Base-by-base conservation (phyloP, 441 rosid genomes). In the Populus hybrid region DNA sequence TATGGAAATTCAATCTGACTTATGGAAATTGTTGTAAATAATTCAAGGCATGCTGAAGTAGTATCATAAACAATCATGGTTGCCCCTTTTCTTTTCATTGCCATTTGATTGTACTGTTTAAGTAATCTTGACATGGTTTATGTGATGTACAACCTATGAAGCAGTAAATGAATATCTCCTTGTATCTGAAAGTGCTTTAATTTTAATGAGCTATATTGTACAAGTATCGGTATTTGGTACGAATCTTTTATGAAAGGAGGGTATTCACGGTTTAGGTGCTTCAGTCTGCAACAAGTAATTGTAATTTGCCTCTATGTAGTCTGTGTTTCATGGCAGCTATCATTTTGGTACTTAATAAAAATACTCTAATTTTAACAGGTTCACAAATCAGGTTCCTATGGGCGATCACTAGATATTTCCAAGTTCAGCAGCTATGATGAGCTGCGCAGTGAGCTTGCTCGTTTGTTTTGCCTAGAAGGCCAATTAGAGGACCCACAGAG, bases 371-470 rank as follows among this genome's bases (percentile, higher is more conserved):
- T 67, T 59, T 14, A 34, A 78, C 40, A 97, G 99, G 99, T 97
- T 76, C 84, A 94, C 81, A 97, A 97, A 86, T 92, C 90, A 64
- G 98, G 97, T 82, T 94, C 95, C 76, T 90, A 90, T 61, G 98
- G 98, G 80, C 85, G 98, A 79, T 97, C 98, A 34, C 80, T 97
- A 80, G 98, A 97, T 83, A 93, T 97, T 74, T 77, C 97, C 70
- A 87, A 90, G 77, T 97, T 94, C 90, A 93, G 98, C 93, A 97
- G 98, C 93, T 97, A 97, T 86, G 90, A 89, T 23, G 99, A 97
- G 89, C 89, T 97, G 89, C 95, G 98, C 50, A 83, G 92, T 78
- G 98, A 93, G 84, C 95, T 97, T 68, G 98, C 97, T 82, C 92
- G 80, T 67, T 90, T 97, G 98, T 97, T 97, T 85, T 94, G 97